A percentile compares a stretch with the other conserved stretches of the same genome.
Evolutionary conservation across 768 basidiomycete genomes (phyloP).

Genomic region (Lactarius deliciosus): DNA sequence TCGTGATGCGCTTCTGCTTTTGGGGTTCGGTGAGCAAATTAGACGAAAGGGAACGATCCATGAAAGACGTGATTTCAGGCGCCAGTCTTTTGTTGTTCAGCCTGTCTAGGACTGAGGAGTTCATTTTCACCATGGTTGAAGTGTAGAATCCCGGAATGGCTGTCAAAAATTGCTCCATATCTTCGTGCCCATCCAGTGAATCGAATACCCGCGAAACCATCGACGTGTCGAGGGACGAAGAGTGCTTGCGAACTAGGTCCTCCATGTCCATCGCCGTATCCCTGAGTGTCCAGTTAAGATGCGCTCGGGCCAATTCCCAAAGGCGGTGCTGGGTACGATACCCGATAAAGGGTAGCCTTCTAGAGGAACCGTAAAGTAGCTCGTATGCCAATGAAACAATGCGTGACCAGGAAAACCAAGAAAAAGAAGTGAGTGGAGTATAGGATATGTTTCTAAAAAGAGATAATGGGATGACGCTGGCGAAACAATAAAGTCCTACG

Average conservation of each 20-base stretch:
- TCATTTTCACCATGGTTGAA: neutral
- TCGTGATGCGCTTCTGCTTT: neutral
- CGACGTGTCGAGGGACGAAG: neutral
- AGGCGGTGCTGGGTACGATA: neutral
- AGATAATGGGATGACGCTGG: neutral
- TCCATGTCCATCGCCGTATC: neutral
- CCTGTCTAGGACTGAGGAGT: neutral
- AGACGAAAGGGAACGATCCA: neutral
- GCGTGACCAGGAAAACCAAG: neutral
- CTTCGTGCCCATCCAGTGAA: neutral
- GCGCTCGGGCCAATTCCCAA: neutral
- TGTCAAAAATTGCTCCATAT: constrained; percentile 4
- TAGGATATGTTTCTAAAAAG: neutral
- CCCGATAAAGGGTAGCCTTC: neutral
- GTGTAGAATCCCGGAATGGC: neutral
- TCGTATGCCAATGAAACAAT: neutral
- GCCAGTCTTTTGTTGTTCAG: neutral
- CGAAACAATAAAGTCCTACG: neutral
- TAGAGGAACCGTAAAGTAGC: neutral
- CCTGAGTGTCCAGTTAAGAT: neutral
- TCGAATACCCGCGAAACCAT: neutral
- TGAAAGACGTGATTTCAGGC: neutral
- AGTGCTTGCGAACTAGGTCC: neutral
- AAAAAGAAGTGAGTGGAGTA: neutral
- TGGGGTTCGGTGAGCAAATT: neutral